These are phyloP conservation scores for Xerocomus minutiporus DNA, from an alignment of 1,284 basidiomycete species.

Conservation along the genomic window DNA sequence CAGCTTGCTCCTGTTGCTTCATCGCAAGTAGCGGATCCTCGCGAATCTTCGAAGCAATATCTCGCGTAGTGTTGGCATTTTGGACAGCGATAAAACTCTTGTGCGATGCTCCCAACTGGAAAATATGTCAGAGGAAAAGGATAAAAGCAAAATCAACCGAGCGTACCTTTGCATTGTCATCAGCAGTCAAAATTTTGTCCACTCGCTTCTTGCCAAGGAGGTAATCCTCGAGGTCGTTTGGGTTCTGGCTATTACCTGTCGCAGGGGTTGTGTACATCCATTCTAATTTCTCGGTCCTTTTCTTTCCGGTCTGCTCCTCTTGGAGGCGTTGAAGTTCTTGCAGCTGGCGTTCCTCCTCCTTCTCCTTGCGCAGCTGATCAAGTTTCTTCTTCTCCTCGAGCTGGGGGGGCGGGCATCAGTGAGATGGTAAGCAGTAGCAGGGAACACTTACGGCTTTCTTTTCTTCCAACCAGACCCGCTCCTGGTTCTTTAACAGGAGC, in stretches of 20 bases:
- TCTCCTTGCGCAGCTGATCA: constrained; percentile 93
- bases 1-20: constrained; percentile 95
- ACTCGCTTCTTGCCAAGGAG: constrained; percentile 97
- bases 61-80: constrained; percentile 87
- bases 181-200: constrained; percentile 89
- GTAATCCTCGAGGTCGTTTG: constrained; percentile 94
- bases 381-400: constrained; percentile 98
- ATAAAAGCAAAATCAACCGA: constrained; percentile 19
- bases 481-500: constrained; percentile 97
- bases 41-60: constrained; percentile 89
- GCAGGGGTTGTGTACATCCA: constrained; percentile 99
- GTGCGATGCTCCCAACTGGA: constrained; percentile 74
- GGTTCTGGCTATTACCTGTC: constrained; percentile 73
- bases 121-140: constrained; percentile 9
- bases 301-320: constrained; percentile 92
- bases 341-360: constrained; percentile 94
- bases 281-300: constrained; percentile 89
- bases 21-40: constrained; percentile 96
- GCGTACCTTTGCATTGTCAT: constrained; percentile 82
- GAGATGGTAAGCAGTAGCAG: neutral
- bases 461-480: constrained; percentile 98
- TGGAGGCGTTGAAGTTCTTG: constrained; percentile 94
- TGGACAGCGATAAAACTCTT: constrained; percentile 90
- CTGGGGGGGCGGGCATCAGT: constrained; percentile 37
- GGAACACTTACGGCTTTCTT: constrained; percentile 79